Percentiles rank a stretch among this genome's conserved stretches.
phyloP scores from a whole-genome alignment of 2,329 filamentous ascomycete genomes.

The Epichloe coenophiala region DNA sequence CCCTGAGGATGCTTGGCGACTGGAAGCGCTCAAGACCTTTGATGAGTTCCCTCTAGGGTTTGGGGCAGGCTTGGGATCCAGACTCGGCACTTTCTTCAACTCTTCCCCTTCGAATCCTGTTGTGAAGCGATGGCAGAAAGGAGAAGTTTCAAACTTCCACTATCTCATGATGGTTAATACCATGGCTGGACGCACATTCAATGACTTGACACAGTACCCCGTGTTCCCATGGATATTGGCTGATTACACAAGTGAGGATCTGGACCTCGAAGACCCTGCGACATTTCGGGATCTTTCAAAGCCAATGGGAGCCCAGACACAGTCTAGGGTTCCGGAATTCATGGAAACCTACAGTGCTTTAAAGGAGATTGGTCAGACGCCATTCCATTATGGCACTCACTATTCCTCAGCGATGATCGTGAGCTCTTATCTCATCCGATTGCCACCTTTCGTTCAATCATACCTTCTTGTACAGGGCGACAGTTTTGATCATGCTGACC shows the following conservation, averaged over 20 bases:
- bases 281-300: conserved; percentile 87
- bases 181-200: conserved; percentile 92
- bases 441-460: conserved; percentile 93
- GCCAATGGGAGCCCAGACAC: conserved; percentile 87
- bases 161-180: conserved; percentile 98
- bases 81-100: conserved; percentile 87
- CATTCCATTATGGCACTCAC: conserved; percentile 96
- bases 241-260: conserved; percentile 86
- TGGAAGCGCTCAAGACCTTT: conserved; percentile 64
- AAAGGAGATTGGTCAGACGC: conserved; percentile 80
- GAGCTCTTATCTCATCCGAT: conserved; percentile 83
- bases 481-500: conserved; percentile 88
- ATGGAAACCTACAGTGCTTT: conserved; percentile 75
- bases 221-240: conserved; percentile 96
- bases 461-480: conserved; percentile 92
- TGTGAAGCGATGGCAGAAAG: conserved; percentile 80
- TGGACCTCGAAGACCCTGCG: conserved; percentile 72
- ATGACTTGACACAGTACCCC: conserved; percentile 94
- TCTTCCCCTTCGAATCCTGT: conserved; percentile 68
- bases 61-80: conserved; percentile 69
- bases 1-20: conserved; percentile 80
- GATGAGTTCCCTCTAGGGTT: conserved; percentile 51
- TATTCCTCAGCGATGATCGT: conserved; percentile 99
- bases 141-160: conserved; percentile 96
- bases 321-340: conserved; percentile 63